Evolutionary conservation across 208 protist genomes (phyloP), one percentile per base, ranked within the genome.

Genomic region (Leishmania amazonensis): DNA sequence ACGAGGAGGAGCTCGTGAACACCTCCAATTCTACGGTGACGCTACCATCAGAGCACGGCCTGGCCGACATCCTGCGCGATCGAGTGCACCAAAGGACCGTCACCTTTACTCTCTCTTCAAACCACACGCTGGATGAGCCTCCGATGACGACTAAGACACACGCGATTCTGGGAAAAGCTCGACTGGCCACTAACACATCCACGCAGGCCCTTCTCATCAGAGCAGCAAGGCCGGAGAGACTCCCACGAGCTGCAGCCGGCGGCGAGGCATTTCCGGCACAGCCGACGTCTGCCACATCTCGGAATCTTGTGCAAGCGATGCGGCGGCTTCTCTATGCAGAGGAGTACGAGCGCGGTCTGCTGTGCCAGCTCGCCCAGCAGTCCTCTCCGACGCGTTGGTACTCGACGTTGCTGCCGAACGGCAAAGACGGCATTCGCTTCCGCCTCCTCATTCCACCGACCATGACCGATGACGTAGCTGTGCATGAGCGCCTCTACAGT

Each of bases 261-360:
- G 40, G 28, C 24, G 45, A 54, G 28, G 45, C 68, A 6, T 74
- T 1, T 15, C 40, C n/a, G 45, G 42, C 68, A 51, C 68, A 47
- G 45, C 45, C 9, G n/a, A 9, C 40, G 21, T 45, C 67, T 35
- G 35, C 71, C 17, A 62, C 73, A 68, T 53, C 68, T 53, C 42
- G 54, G 68, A 53, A 53, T n/a, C 31, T 53, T 42, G 58, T 64
- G 19, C 79, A 76, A 42, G 21, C 6, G 13, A 45, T 87, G 53
- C 84, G 82, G 35, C 91, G 86, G 74, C 81, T 93, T 24, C 31
- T 93, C n/a, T 93, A 93, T 75, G 71, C 90, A 7, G 91, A 95
- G 72, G 62, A 87, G 53, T 92, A 92, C 65, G 85, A 92, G 70
- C 89, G 91, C 0, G 80, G 71, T 3, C 31, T 93, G 58, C 73